A percentile compares a stretch with the other conserved stretches of the same genome.
Evolutionary conservation across 345 rosid genomes (phyloP).

Genomic region (Lumnitzera littorea): DNA sequence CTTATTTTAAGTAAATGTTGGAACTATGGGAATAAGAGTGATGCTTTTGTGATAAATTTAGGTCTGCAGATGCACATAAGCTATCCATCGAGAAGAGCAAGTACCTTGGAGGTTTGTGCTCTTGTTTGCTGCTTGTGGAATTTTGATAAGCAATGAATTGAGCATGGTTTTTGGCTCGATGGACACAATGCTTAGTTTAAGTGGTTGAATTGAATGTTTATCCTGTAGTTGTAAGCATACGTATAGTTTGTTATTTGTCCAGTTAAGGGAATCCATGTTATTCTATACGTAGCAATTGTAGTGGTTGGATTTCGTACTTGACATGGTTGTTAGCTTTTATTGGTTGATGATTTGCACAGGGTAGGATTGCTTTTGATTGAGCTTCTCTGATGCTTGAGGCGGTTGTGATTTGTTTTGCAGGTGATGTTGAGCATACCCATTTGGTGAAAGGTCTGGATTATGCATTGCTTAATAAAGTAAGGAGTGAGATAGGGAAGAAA

Average conservation of each 20-base stretch:
- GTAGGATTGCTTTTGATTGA: background rate
- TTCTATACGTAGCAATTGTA: too few relatives aligned
- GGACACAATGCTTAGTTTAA: too few relatives aligned
- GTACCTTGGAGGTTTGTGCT: conserved; percentile 90
- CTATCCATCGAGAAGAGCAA: conserved; percentile 95
- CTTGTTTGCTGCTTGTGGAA: background rate
- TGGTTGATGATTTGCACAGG: background rate
- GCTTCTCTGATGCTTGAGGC: conserved; percentile 1
- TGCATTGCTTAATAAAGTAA: conserved; percentile 80
- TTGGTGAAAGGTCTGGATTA: conserved; percentile 96
- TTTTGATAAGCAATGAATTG: background rate
- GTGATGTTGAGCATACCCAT: conserved; percentile 97
- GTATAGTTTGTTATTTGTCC: too few relatives aligned
- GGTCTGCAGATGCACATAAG: conserved; percentile 76
- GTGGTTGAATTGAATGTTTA: too few relatives aligned
- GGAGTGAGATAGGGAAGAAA: conserved; percentile 91
- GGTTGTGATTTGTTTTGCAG: conserved; percentile 25
- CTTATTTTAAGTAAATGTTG: background rate
- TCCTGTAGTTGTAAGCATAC: too few relatives aligned
- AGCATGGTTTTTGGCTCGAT: too few relatives aligned
- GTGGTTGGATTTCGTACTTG: too few relatives aligned
- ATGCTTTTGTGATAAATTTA: conserved; percentile 5
- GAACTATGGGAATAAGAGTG: too few relatives aligned
- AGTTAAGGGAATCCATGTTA: too few relatives aligned
- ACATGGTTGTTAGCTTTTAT: too few relatives aligned